Conservation (phyloP, 1,139 yeast genomes). For the Candida dubliniensis region DNA sequence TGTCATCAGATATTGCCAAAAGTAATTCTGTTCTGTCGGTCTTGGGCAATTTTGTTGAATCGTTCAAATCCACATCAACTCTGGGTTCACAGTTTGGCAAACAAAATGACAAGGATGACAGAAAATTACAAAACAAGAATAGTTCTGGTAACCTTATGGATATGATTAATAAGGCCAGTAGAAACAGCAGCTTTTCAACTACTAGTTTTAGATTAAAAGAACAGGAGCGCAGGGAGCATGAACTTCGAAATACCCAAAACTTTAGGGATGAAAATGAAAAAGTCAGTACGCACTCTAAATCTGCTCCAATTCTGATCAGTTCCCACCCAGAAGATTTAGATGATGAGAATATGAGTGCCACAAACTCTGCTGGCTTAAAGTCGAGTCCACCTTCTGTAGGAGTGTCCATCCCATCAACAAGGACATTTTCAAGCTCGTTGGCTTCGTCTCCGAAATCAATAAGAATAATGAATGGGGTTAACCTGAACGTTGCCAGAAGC, state of each 20-base stretch:
- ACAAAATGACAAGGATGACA: background rate
- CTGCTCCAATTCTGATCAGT: constrained; percentile 7
- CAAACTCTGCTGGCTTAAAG: constrained; percentile 26
- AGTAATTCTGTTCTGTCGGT: constrained; percentile 40
- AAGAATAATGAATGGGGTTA: background rate
- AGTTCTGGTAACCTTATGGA: constrained; percentile 24
- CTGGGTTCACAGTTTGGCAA: constrained; percentile 39
- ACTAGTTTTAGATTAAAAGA: constrained; percentile 10
- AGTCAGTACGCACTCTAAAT: constrained; percentile 7
- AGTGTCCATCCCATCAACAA: constrained; percentile 4
- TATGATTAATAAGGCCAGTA: constrained; percentile 20
- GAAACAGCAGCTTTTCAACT: constrained; percentile 22
- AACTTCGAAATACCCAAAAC: constrained; percentile 7
- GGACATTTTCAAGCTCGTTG: constrained; percentile 6
- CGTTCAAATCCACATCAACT: constrained; percentile 46
- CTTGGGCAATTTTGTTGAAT: constrained; percentile 43
- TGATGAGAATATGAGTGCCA: constrained; percentile 40
- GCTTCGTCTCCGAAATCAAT: constrained; percentile 9
- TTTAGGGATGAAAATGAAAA: constrained; percentile 14
- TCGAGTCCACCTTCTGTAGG: constrained; percentile 13
- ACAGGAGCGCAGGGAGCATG: constrained; percentile 7
- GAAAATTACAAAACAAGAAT: background rate
- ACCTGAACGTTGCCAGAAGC: background rate
- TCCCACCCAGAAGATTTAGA: constrained; percentile 29
- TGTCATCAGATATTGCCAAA: constrained; percentile 13